A percentile compares a stretch with the other conserved stretches of the same genome.
Conservation (phyloP, 805 yeast genomes). For the Nakazawaea populi region DNA sequence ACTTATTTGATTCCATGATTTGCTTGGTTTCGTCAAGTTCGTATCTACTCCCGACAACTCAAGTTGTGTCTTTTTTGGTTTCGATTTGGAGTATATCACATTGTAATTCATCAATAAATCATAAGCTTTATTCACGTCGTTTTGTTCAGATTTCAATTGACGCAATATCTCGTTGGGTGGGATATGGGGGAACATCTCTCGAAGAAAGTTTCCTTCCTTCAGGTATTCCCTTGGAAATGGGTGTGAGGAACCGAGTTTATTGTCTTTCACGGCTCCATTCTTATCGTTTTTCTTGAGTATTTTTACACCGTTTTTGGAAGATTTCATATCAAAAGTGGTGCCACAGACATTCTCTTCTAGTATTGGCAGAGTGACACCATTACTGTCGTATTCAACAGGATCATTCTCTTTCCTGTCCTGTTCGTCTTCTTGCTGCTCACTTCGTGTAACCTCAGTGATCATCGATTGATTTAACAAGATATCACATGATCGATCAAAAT, state of each 20-base stretch:
- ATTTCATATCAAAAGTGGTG: no score
- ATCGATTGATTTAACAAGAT: conserved; percentile 1
- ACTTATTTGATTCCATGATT: background rate
- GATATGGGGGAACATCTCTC: conserved; percentile 6
- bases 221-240: background rate
- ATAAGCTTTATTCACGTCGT: conserved; percentile 1
- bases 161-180: background rate
- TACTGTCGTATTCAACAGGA: no score
- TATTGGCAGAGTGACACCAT: no score
- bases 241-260: background rate
- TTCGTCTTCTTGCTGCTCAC: background rate
- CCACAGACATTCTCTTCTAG: no score
- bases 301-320: no score
- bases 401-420: background rate
- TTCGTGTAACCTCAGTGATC: background rate
- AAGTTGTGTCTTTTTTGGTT: background rate
- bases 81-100: background rate
- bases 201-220: conserved; percentile 1
- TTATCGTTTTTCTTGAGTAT: no score
- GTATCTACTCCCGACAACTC: background rate
- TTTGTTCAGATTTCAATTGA: background rate
- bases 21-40: background rate
- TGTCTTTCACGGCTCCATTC: background rate
- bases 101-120: conserved; percentile 4
- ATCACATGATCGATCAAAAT: conserved; percentile 8